Conservation (phyloP, 2,329 filamentous ascomycete genomes). For the Aspergillus niger region DNA sequence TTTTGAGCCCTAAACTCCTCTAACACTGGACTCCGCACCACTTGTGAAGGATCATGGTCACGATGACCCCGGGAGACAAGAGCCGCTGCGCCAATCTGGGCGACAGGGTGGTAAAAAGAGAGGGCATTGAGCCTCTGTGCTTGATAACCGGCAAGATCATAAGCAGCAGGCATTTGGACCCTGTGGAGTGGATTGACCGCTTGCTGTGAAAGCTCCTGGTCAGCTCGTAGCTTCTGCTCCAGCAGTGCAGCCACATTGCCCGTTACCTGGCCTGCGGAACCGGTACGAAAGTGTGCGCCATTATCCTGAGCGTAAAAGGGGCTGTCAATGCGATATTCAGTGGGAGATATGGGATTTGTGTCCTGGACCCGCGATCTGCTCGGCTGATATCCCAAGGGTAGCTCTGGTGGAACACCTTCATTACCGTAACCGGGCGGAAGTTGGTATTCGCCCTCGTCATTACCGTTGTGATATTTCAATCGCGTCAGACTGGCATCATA, state of each 20-base stretch:
- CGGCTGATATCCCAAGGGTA: slow-evolving; percentile 40
- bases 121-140: slow-evolving; percentile 37
- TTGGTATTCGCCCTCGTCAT: slow-evolving; percentile 35
- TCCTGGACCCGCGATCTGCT: slow-evolving; percentile 45
- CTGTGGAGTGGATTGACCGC: slow-evolving; percentile 32
- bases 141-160: slow-evolving; percentile 38
- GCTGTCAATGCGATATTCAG: slow-evolving; percentile 49
- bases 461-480: slow-evolving; percentile 42
- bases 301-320: slow-evolving; percentile 51
- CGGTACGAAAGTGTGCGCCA: slow-evolving; percentile 48
- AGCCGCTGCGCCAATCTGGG: slow-evolving; percentile 33
- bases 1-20: slow-evolving; percentile 76
- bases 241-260: slow-evolving; percentile 49
- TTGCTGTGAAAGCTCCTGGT: slow-evolving; percentile 37
- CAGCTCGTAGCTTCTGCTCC: slow-evolving; percentile 53
- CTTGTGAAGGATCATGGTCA: slow-evolving; percentile 61
- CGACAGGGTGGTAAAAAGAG: slow-evolving; percentile 39
- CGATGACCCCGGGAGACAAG: slow-evolving; percentile 50
- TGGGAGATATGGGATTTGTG: slow-evolving; percentile 49
- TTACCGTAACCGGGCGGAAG: slow-evolving; percentile 26
- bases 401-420: slow-evolving; percentile 31
- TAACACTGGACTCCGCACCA: slow-evolving; percentile 69
- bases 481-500: slow-evolving; percentile 51
- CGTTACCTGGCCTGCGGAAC: slow-evolving; percentile 45
- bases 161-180: slow-evolving; percentile 33